phyloP scores from a whole-genome alignment of 129 eudicot genomes.

The Tagetes patula region DNA sequence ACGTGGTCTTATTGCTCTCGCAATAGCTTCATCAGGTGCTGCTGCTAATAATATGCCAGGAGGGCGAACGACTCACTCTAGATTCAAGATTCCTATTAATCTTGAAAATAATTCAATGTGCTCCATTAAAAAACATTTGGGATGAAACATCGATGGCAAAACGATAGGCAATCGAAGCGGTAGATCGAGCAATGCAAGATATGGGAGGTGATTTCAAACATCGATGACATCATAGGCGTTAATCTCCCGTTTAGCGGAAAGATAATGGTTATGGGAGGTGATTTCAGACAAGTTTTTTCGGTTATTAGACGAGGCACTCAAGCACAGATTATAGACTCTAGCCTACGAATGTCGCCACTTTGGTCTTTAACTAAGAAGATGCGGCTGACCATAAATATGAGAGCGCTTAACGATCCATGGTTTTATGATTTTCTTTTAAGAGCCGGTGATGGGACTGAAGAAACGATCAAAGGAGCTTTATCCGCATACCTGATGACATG shows the following conservation, averaged over 20 bases:
- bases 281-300: neutral
- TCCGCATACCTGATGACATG: neutral
- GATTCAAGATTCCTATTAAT: no score
- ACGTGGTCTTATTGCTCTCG: neutral
- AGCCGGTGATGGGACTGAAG: neutral
- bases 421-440: neutral
- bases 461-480: neutral
- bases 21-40: constrained; percentile 28
- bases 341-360: neutral
- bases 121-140: neutral
- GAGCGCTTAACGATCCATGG: neutral
- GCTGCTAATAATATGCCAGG: constrained; percentile 21
- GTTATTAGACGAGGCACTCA: neutral
- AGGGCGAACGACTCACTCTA: neutral
- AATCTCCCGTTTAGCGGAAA: neutral
- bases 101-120: no score
- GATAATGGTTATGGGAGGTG: neutral
- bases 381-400: neutral
- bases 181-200: neutral
- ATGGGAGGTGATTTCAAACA: no score
- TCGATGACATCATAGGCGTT: neutral
- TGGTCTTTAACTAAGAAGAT: neutral
- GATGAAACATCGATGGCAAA: neutral
- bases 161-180: neutral
- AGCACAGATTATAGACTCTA: neutral